Base-by-base conservation (phyloP, 306 rosid genomes). In the Trichosanthes truncata region DNA sequence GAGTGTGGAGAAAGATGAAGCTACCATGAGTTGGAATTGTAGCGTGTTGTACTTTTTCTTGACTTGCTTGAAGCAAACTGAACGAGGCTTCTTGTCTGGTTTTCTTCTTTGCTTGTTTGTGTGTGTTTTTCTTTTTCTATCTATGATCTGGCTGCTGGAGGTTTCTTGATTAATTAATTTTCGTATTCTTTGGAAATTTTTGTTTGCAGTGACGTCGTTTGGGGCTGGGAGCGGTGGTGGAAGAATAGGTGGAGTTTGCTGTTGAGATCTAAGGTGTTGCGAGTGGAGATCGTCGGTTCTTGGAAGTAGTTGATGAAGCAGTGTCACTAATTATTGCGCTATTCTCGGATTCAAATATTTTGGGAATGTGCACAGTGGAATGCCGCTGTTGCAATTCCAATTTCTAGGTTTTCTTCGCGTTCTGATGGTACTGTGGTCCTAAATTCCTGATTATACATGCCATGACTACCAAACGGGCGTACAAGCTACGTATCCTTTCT, bases 391-490 rank as follows among this genome's bases (percentile, higher is more conserved):
- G 31, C 77, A 84, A 78, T 74, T 53, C 35, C 62, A 46, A 77
- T 80, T 77, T 51, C 79, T 76, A 55, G 79, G 81, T 69, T 81
- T 80, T 78, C 71, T 59, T 79, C 77, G 38, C 33, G 53, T 29
- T 79, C 31, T 75, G 77, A 71, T 71, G 60, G 59, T 40, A 78
- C 86, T 86, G 92, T 92, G 88, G 85, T 87, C 86, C 84, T 62
- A 12, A 53, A 73, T 36, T 43, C 74, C 41, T 80, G 57, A 13
- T 14, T 71, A 76, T 80, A 45, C 65, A 18, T 79, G 79, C 88
- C 79, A 95, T 93, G 98, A 90, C 98, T 88, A 93, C 99, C 57
- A 95, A 95, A 85, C 97, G 99, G 78, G 99, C 99, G 71, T 95
- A 95, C 87, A 95, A 95, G 90, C 93, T 95, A 69, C 99, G 99